Base-by-base conservation (phyloP, 495 filamentous ascomycete species). In the Podospora australis region DNA sequence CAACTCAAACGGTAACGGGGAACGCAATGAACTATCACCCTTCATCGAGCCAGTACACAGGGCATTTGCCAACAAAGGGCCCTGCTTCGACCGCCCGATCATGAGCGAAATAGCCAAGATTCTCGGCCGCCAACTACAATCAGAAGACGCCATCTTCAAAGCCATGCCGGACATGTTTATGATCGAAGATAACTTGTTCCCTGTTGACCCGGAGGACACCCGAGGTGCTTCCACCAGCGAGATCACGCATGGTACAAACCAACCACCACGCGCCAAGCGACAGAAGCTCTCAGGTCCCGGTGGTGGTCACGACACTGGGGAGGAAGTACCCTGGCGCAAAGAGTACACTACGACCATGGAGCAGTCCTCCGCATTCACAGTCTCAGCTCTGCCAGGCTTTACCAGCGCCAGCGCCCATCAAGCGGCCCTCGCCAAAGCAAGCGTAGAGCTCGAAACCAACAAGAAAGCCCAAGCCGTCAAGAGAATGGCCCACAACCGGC, bases 261-360 rank as follows among this genome's bases (percentile, higher is more conserved):
- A 56, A 10, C 41, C n/a, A 16, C 55, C 54, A 11, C 38, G 48
- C 3, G n/a, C 43, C 7, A 67, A 67, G 39, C 53, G 64, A 11
- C 59, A 46, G 9, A 59, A 55, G 19, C 47, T 62, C 21, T 55
- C 65, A 6, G 57, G 52, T 8, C 55, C 55, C 6, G 50, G 49
- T 9, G 53, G 54, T 8, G 57, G 50, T 3, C 50, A 60, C 14
- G 57, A 66, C 11, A 54, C 40, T 6, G 63, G 58, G 43, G 60
- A 66, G 32, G 63, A 70, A 9, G 59, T 49, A 0, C 35, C 45
- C 1, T 66, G 63, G 60, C 34, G 43, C 11, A 63, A 47, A 14
- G 55, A 51, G 7, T 69, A 70, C 39, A 48, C 56, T 6, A 75
- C 72, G 5, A 74, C 72, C 3, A 73, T 75, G 71, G 69, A 75